Evolutionary conservation across 306 rosid genomes (phyloP).

Genomic region (Begonia masoniana): DNA sequence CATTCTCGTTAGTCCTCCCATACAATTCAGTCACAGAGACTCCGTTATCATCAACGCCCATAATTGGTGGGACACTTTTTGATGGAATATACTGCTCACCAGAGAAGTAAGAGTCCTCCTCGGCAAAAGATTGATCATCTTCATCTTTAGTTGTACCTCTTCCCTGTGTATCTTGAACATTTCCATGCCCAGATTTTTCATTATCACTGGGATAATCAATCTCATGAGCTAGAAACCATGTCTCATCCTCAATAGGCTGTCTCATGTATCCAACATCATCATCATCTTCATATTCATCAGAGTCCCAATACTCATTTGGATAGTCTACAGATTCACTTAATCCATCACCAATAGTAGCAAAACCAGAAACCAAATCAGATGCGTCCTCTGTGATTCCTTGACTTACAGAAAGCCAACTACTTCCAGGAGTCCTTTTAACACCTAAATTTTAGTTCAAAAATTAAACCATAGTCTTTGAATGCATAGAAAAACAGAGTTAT

Average conservation of each 20-base stretch:
- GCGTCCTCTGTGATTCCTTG: constrained; percentile 93
- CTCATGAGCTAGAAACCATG: constrained; percentile 99
- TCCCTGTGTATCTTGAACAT: constrained; percentile 72
- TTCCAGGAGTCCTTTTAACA: constrained; percentile 65
- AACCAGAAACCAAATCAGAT: constrained; percentile 94
- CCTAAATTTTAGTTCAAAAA: constrained; percentile 26
- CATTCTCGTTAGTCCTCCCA: constrained; percentile 50
- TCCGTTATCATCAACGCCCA: constrained; percentile 56
- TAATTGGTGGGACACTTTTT: constrained; percentile 57
- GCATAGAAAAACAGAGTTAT: too few relatives aligned
- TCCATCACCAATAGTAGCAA: constrained; percentile 93
- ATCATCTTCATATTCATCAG: constrained; percentile 95
- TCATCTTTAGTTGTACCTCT: constrained; percentile 72
- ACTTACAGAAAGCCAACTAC: constrained; percentile 88
- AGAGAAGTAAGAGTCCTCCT: constrained; percentile 87
- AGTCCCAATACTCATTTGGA: constrained; percentile 95
- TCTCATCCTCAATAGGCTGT: constrained; percentile 98
- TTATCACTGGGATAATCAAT: constrained; percentile 98
- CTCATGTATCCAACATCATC: constrained; percentile 94
- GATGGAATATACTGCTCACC: constrained; percentile 76
- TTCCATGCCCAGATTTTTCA: constrained; percentile 85
- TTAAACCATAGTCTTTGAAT: too few relatives aligned
- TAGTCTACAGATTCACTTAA: constrained; percentile 82
- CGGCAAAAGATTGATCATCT: constrained; percentile 92
- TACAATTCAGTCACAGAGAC: constrained; percentile 54